A percentile compares a stretch with the other conserved stretches of the same genome.
phyloP scores from a whole-genome alignment of 1,284 basidiomycete species.

The Ceratobasidium sp. region DNA sequence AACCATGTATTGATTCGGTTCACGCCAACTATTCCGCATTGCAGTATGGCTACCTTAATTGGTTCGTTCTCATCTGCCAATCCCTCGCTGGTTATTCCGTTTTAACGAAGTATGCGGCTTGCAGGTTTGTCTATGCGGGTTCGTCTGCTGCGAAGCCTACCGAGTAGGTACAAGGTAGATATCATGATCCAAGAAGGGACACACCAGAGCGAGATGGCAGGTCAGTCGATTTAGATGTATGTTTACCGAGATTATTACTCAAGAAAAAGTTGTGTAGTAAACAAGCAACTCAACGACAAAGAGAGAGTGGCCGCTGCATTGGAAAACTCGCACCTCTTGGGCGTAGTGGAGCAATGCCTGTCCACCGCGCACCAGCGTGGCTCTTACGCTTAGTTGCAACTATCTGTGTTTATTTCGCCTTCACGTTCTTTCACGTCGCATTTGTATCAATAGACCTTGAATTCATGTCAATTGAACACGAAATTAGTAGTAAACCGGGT shows the following conservation, averaged over 20 bases:
- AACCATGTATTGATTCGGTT: constrained; percentile 88
- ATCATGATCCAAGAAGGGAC: constrained; percentile 93
- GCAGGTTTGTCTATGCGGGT: constrained; percentile 93
- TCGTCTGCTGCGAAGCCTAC: constrained; percentile 88
- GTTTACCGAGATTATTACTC: background rate
- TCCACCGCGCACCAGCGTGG: constrained; percentile 56
- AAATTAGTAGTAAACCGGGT: background rate
- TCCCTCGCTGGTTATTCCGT: constrained; percentile 5
- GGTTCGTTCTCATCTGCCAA: constrained; percentile 63
- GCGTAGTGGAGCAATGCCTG: constrained; percentile 90
- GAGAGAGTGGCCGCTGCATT: constrained; percentile 97
- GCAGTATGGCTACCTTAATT: constrained; percentile 97
- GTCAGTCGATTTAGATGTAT: constrained; percentile 56
- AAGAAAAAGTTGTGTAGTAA: constrained; percentile 65
- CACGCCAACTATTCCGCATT: constrained; percentile 98
- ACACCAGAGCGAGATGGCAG: constrained; percentile 92
- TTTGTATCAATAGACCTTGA: constrained; percentile 24
- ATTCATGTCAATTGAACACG: background rate
- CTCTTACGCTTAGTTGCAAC: background rate
- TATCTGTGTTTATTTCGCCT: background rate
- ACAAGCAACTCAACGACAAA: constrained; percentile 99
- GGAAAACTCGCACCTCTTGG: constrained; percentile 88
- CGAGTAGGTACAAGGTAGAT: constrained; percentile 93
- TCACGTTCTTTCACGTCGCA: background rate
- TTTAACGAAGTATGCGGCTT: constrained; percentile 23